Conservation (phyloP, 306 rosid genomes). For the Nissolia schottii region DNA sequence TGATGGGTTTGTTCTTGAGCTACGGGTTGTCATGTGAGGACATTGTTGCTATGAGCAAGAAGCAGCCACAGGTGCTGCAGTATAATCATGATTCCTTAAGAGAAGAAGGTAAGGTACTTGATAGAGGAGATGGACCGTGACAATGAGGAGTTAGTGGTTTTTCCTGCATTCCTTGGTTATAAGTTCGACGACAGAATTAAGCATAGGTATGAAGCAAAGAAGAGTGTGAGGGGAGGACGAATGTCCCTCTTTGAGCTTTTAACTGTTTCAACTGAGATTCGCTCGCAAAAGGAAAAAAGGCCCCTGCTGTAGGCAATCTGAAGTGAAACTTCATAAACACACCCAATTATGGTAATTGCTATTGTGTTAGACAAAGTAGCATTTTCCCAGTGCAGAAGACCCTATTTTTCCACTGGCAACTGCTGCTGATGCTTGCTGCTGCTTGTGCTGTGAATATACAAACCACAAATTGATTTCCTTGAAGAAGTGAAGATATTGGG, state of each 20-base stretch:
- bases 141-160: slow-evolving; percentile 52
- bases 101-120: slow-evolving; percentile 75
- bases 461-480: background rate
- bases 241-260: slow-evolving; percentile 70
- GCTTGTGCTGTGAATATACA: slow-evolving; percentile 6
- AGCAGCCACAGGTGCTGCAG: slow-evolving; percentile 77
- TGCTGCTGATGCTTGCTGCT: slow-evolving; percentile 9
- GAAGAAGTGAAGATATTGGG: background rate
- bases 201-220: slow-evolving; percentile 61
- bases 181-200: slow-evolving; percentile 70
- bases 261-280: slow-evolving; percentile 54
- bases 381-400: background rate
- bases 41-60: slow-evolving; percentile 65
- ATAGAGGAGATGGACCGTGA: slow-evolving; percentile 69
- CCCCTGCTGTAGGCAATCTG: slow-evolving; percentile 12
- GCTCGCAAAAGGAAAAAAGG: slow-evolving; percentile 23
- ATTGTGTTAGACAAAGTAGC: background rate
- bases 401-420: background rate
- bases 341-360: background rate
- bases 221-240: slow-evolving; percentile 35
- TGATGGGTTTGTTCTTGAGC: slow-evolving; percentile 49
- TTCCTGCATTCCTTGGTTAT: slow-evolving; percentile 83
- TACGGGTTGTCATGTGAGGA: slow-evolving; percentile 59
- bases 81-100: slow-evolving; percentile 49
- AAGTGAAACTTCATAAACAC: background rate